Evolutionary conservation across 1,284 basidiomycete species (phyloP).

Genomic region (Sporisorium reilianum): DNA sequence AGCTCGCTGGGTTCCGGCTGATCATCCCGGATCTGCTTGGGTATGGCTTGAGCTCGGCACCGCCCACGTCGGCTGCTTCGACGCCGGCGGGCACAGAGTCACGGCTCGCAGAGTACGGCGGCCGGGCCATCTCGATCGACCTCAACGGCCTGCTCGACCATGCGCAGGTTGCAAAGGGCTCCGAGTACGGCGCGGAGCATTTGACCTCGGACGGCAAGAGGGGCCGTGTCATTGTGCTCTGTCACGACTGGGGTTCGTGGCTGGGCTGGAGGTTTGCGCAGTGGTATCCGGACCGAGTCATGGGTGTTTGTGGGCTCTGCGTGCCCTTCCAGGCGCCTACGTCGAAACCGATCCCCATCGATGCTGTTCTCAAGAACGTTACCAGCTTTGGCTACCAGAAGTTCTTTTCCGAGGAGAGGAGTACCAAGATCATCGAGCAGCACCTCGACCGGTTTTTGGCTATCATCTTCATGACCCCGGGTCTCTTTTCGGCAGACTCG

Average conservation of each 20-base stretch:
- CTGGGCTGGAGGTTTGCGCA: conserved; percentile 56
- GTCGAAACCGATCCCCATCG: conserved; percentile 38
- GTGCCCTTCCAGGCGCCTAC: conserved; percentile 53
- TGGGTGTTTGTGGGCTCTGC: conserved; percentile 57
- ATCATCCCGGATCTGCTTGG: conserved; percentile 61
- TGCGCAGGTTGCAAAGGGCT: conserved; percentile 41
- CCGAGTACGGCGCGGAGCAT: conserved; percentile 40
- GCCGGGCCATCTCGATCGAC: conserved; percentile 50
- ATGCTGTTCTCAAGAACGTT: conserved; percentile 37
- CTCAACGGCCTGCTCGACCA: conserved; percentile 57
- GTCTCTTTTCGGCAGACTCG: conserved; percentile 45
- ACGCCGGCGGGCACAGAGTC: conserved; percentile 25
- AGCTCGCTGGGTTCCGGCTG: conserved; percentile 46
- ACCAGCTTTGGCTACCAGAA: conserved; percentile 60
- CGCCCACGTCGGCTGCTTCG: conserved; percentile 31
- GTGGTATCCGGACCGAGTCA: conserved; percentile 48
- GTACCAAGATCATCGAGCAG: conserved; percentile 57
- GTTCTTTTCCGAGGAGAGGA: conserved; percentile 55
- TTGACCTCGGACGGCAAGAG: conserved; percentile 35
- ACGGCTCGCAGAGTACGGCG: conserved; percentile 56
- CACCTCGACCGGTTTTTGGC: conserved; percentile 55
- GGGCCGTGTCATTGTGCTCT: conserved; percentile 54
- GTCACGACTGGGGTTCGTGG: conserved; percentile 62
- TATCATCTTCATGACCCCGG: conserved; percentile 52
- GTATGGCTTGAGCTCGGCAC: conserved; percentile 50